Base-by-base conservation (phyloP, 805 yeast species). In the Cephaloascus albidus region DNA sequence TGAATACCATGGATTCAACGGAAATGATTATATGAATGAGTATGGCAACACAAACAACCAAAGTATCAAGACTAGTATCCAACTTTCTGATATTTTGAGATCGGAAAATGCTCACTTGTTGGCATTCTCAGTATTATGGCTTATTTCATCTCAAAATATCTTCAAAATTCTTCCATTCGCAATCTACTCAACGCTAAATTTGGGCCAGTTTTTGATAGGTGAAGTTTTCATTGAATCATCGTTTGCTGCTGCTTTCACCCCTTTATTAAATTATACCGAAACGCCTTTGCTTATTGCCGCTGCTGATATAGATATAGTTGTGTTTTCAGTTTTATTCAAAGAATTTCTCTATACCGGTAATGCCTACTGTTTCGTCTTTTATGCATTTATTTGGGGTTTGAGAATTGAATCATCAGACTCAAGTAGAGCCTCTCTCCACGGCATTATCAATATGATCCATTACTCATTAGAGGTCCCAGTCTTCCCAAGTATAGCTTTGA, bases 51-150 rank as follows among this genome's bases (percentile, higher is more conserved):
- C n/a, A n/a, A n/a, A n/a, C n/a, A n/a, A n/a, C n/a, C n/a, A n/a
- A n/a, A n/a, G n/a, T n/a, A n/a, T n/a, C n/a, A n/a, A n/a, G n/a
- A n/a, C n/a, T n/a, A n/a, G n/a, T n/a, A n/a, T n/a, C 28, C 28
- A 12, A 10, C 43, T 65, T 16, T 54, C 69, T 6, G 62, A 59
- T 36, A 49, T 61, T 4, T 46, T 67, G 36, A 63, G 56, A 45
- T 59, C 69, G n/a, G 71, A 66, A 39, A 64, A 67, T 41, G 54
- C 65, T 0, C 69, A 63, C 33, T 41, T 67, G 35, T 49, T 66
- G 32, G 57, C 58, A 0, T 62, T 57, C 47, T 49, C 67, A 1
- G 43, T 52, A n/a, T 50, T 68, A 18, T 66, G 71, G 71, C 35
- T 57, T 20, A 49, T 52, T 8, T 63, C 72, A 0, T 47, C 53